Evolutionary conservation across 805 yeast genomes (phyloP), one percentile per base, ranked within the genome.

Genomic region (Saccharomycopsis fibuligera): DNA sequence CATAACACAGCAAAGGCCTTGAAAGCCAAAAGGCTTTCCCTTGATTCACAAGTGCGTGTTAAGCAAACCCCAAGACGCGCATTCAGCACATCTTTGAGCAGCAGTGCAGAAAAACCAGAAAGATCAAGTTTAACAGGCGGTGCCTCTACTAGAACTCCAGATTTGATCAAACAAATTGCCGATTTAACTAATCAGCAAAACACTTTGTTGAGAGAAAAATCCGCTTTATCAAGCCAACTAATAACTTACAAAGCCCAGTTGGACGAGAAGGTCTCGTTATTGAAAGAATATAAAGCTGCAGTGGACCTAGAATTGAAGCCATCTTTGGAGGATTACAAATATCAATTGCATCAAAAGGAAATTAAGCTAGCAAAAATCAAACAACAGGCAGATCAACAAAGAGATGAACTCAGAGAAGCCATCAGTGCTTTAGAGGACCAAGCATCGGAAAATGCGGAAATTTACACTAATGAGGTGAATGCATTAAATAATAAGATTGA

Each of bases 381-480:
- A 57, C 58, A 57, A 17, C 73, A 68, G 24, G 72, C 74, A 39
- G 83, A 78, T 44, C 57, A 61, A 14, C 83, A 81, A 40, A 66
- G 83, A 25, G 74, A 72, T 41, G 85, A 81, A 58, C 68, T 83
- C 65, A 61, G 82, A 41, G 77, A 74, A 44, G 79, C 77, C 16
- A 69, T 81, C 43, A 81, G 76, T 50, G 64, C 76, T 39, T 68
- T 81, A 60, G 76, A 78, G 39, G 60, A 65, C 29, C 78, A 79
- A 37, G 78, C 79, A 33, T 73, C 70, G 44, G 83, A 79, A 50
- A 77, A 74, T 50, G 83, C 76, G 51, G 58, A 60, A 19, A 62
- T 75, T 30, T 79, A 73, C 56, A 66, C 70, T 44, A 61, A 64
- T n/a, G 75, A 76, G 52, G 62, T 79, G 43, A 61, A 61, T 33